Percentiles rank a stretch among this genome's conserved stretches.
These are phyloP conservation scores for Calonectria multiphialidica DNA, from an alignment of 2,329 filamentous ascomycete genomes.

Conservation along the genomic window DNA sequence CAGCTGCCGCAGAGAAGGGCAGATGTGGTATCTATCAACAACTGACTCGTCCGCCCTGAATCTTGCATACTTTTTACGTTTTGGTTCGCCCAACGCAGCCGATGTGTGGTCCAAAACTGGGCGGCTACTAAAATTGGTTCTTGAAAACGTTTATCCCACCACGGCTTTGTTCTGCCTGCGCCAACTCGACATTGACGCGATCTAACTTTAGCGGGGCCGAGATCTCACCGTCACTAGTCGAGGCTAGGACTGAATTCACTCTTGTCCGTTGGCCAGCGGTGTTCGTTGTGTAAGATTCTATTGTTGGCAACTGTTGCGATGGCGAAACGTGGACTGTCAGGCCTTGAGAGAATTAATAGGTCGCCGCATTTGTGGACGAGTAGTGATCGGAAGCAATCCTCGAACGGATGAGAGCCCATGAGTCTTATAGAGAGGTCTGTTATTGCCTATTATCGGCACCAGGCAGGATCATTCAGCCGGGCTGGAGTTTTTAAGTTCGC, in stretches of 20 bases:
- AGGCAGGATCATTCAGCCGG: too few species aligned
- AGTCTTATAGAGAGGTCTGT: neutral
- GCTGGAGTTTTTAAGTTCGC: neutral
- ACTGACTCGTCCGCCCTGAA: neutral
- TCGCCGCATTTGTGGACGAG: neutral
- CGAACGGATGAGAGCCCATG: neutral
- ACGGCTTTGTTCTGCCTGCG: neutral
- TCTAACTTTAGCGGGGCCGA: constrained; percentile 9
- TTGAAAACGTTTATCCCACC: neutral
- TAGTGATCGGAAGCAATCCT: neutral
- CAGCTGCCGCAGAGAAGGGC: neutral
- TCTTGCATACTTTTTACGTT: neutral
- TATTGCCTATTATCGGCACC: neutral
- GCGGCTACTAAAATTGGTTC: neutral
- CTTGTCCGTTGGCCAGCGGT: neutral
- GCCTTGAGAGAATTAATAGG: neutral
- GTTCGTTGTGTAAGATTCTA: neutral
- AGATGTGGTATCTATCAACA: neutral
- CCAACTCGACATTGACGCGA: neutral
- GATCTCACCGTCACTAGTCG: neutral
- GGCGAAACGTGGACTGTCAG: neutral
- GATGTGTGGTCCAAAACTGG: neutral
- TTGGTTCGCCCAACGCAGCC: neutral
- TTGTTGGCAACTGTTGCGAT: neutral
- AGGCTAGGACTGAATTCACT: neutral